Conservation (phyloP, 2,329 filamentous ascomycete species). For the Tolypocladium capitatum region DNA sequence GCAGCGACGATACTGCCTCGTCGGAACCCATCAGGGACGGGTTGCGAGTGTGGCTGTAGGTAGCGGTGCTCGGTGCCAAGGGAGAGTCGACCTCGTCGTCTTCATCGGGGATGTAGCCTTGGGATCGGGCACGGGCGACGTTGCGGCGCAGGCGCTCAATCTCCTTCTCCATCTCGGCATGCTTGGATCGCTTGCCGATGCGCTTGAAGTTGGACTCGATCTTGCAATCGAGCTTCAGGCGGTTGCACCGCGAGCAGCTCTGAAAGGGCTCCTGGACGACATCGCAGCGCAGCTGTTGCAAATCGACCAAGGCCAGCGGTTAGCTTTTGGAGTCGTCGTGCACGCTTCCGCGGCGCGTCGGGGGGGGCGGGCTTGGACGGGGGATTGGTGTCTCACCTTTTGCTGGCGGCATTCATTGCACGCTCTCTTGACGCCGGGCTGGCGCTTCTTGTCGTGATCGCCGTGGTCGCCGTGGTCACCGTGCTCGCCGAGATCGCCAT, state of each 20-base stretch:
- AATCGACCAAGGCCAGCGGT: not conserved
- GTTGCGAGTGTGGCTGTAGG: conserved; percentile 47
- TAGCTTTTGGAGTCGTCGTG: not conserved
- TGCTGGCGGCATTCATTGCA: conserved; percentile 80
- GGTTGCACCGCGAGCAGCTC: conserved; percentile 63
- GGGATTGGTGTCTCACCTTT: conserved; percentile 43
- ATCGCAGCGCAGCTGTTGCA: conserved; percentile 60
- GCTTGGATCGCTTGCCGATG: conserved; percentile 67
- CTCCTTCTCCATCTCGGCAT: conserved; percentile 78
- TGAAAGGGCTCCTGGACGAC: conserved; percentile 70
- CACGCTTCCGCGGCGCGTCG: not conserved
- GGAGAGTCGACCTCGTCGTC: conserved; percentile 49
- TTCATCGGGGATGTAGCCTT: conserved; percentile 43
- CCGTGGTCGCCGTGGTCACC: conserved; percentile 34
- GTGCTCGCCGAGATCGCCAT: conserved; percentile 38
- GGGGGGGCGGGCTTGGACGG: conserved; percentile 12
- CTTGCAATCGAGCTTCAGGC: conserved; percentile 69
- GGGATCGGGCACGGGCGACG: conserved; percentile 44
- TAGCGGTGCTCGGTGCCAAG: conserved; percentile 33
- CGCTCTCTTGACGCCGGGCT: conserved; percentile 61
- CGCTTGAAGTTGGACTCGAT: conserved; percentile 84
- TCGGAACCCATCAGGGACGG: conserved; percentile 54
- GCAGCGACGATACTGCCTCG: conserved; percentile 52
- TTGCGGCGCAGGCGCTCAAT: conserved; percentile 55
- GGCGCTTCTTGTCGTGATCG: conserved; percentile 46